These are phyloP conservation scores for Cutaneotrichosporon sp. DNA, from an alignment of 1,284 basidiomycete species.

Conservation along the genomic window DNA sequence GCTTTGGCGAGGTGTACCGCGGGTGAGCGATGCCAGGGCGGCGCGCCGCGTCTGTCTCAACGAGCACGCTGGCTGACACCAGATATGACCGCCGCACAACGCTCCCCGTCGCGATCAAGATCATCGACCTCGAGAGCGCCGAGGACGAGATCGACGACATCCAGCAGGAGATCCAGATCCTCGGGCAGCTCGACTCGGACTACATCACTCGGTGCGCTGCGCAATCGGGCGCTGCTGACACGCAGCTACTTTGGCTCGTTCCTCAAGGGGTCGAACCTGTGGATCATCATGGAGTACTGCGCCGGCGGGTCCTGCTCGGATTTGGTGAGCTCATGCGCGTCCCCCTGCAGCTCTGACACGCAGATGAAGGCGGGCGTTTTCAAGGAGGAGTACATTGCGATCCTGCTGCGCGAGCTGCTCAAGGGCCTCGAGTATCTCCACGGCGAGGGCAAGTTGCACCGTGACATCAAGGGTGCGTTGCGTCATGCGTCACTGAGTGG, in stretches of 20 bases:
- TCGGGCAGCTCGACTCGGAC: slow-evolving; percentile 94
- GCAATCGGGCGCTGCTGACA: slow-evolving; percentile 12
- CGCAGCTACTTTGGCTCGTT: slow-evolving; percentile 89
- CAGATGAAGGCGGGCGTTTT: slow-evolving; percentile 98
- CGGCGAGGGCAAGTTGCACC: slow-evolving; percentile 91
- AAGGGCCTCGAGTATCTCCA: slow-evolving; percentile 91
- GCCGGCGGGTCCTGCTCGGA: slow-evolving; percentile 60
- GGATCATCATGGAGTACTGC: slow-evolving; percentile 98
- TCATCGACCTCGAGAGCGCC: slow-evolving; percentile 97
- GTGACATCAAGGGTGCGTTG: slow-evolving; percentile 89
- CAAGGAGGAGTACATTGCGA: slow-evolving; percentile 97
- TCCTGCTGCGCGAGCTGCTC: slow-evolving; percentile 88
- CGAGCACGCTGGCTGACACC: slow-evolving; percentile 3
- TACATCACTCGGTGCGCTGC: slow-evolving; percentile 84
- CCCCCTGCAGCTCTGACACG: not conserved
- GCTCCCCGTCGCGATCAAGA: slow-evolving; percentile 95
- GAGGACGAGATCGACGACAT: slow-evolving; percentile 99
- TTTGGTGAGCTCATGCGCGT: slow-evolving; percentile 44
- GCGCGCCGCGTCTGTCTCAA: not conserved
- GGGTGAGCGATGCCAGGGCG: slow-evolving; percentile 60
- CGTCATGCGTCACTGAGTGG: not conserved
- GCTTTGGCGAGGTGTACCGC: slow-evolving; percentile 97
- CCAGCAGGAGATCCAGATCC: slow-evolving; percentile 97
- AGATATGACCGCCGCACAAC: slow-evolving; percentile 91
- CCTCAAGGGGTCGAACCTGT: slow-evolving; percentile 90